Base-by-base conservation (phyloP, 1,284 basidiomycete genomes). In the Lignosus rhinocerotis region DNA sequence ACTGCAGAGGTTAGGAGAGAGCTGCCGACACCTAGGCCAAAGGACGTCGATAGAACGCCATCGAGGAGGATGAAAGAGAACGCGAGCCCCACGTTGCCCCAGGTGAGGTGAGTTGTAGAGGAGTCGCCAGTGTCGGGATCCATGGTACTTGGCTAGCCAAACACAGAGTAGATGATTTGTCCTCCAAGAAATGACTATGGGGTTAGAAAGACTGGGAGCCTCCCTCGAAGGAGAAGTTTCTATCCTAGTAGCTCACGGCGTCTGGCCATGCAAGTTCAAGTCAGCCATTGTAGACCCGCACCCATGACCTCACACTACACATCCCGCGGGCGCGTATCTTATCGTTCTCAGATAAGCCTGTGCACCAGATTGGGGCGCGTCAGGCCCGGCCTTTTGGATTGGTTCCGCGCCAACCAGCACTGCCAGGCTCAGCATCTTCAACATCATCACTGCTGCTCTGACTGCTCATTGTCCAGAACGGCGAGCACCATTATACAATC, bases 21-120 rank as follows among this genome's bases (percentile, higher is more conserved):
- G 3, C 78, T 72, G 1, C 88, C 90, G 47, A 94, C 80, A 5
- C 85, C 89, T 14, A 94, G 81, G 1, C 84, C 78, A 55, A 93
- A 81, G 1, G 77, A 61, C 12, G 78, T 73, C 2, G 92, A 93
- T 11, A 93, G 62, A 21, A 84, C 58, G 17, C 83, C 81, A 72
- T 88, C 79, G 68, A 90, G 80, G 38, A 83, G 65, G 61, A 95
- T 83, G 72, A 94, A 94, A 1, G 81, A 73, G 67, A 93, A 81
- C 0, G 85, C 90, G 58, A 93, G 78, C 19, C 75, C 81, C 59
- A 94, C 89, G 66, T 94, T 92, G 12, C 71, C 60, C 87, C 88
- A 92, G 30, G 75, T 75, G 31, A 93, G 73, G 49, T 79, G 68
- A 2, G 71, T 59, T 6, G 61, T 54, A 2, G 62, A 53, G 14